Conservation (phyloP, 2,329 filamentous ascomycete genomes). For the Beauveria australis region DNA sequence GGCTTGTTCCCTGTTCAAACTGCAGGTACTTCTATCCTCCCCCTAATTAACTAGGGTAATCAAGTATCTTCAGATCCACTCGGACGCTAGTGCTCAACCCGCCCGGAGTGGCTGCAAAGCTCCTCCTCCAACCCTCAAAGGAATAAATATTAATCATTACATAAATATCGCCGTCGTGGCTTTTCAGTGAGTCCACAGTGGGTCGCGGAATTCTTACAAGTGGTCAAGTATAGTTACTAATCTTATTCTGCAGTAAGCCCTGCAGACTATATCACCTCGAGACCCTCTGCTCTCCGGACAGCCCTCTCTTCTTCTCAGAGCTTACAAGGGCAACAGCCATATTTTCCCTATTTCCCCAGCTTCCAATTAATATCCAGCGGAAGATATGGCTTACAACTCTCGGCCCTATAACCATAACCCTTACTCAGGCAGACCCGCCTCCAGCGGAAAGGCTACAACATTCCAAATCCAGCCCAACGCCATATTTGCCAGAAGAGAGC, state of each 20-base stretch:
- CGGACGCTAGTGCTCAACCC: too few species aligned
- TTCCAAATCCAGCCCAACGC: too few species aligned
- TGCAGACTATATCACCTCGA: neutral
- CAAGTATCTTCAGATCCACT: too few species aligned
- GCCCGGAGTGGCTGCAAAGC: too few species aligned
- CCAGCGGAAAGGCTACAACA: neutral
- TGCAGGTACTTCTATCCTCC: too few species aligned
- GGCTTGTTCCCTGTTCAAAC: too few species aligned
- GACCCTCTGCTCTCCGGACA: neutral
- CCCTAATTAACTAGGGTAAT: too few species aligned
- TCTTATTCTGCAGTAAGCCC: neutral
- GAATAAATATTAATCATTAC: too few species aligned
- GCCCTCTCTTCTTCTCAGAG: neutral
- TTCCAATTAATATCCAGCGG: conserved; percentile 2
- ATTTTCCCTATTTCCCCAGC: neutral
- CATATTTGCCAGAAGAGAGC: neutral
- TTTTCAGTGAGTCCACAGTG: too few species aligned
- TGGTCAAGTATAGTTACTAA: neutral
- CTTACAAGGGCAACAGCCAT: neutral
- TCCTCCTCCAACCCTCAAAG: too few species aligned
- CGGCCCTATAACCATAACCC: neutral
- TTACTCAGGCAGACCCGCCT: neutral
- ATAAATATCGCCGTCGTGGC: too few species aligned
- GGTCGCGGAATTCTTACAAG: too few species aligned
- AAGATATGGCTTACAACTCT: conserved; percentile 6